A percentile compares a stretch with the other conserved stretches of the same genome.
These are phyloP conservation scores for Diaporthe caulivora DNA, from an alignment of 2,329 filamentous ascomycete species.

Conservation along the genomic window DNA sequence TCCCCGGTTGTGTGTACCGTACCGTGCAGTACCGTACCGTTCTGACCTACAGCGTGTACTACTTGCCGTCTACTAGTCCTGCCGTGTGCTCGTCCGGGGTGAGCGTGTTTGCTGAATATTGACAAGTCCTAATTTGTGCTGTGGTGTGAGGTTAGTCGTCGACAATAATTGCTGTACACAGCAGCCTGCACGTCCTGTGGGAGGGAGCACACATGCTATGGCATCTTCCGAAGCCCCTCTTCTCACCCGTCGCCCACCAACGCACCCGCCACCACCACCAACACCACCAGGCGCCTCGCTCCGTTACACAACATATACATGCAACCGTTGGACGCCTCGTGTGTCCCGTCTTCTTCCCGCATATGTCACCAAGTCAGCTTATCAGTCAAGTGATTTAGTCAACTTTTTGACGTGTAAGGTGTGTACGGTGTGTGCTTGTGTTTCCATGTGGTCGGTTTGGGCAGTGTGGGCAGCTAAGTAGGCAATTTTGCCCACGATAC, in stretches of 20 bases:
- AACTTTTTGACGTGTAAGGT: too few species aligned
- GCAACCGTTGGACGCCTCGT: background rate
- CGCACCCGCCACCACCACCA: background rate
- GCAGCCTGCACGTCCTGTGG: background rate
- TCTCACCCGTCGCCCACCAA: background rate
- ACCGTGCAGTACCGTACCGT: background rate
- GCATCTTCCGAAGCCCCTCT: conserved; percentile 1
- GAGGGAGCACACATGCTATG: background rate
- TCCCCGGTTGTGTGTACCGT: too few species aligned
- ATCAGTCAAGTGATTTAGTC: conserved; percentile 32
- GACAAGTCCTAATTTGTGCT: too few species aligned
- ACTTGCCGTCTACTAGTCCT: too few species aligned
- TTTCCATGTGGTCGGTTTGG: too few species aligned
- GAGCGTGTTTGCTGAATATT: too few species aligned
- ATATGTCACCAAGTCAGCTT: conserved; percentile 25
- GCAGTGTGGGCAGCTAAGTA: too few species aligned
- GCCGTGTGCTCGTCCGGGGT: too few species aligned
- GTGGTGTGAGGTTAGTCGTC: too few species aligned
- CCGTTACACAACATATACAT: conserved; percentile 17
- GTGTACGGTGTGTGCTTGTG: background rate
- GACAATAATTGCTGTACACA: too few species aligned
- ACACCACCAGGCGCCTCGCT: background rate
- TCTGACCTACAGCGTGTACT: background rate
- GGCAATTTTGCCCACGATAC: background rate
- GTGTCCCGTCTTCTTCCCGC: conserved; percentile 14